phyloP scores from a whole-genome alignment of 345 rosid genomes.

The Eucalyptus tenuipes region DNA sequence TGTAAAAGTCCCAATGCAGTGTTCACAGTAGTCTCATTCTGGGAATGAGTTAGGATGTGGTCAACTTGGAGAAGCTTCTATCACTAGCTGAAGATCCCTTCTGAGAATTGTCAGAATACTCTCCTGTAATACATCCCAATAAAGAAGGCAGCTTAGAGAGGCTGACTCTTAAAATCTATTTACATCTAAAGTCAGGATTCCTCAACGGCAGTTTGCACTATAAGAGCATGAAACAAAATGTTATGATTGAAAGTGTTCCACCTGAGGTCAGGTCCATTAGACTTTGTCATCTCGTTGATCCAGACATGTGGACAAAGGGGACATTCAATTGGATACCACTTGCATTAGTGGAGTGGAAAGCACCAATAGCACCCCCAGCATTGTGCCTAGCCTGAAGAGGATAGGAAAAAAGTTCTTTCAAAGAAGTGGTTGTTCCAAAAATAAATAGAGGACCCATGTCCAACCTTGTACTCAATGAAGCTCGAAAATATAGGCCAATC shows the following conservation, averaged over 20 bases:
- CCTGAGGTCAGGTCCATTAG: neutral
- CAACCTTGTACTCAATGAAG: neutral
- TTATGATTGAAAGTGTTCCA: neutral
- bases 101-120: neutral
- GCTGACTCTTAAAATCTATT: neutral
- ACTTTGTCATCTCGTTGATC: neutral
- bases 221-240: neutral
- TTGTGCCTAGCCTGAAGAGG: neutral
- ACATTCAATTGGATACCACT: neutral
- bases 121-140: neutral
- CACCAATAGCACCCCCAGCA: neutral
- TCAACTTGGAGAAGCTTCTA: neutral
- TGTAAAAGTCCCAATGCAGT: neutral
- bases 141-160: neutral
- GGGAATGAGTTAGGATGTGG: neutral
- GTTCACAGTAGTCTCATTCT: neutral
- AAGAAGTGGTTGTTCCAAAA: neutral
- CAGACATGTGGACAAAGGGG: neutral
- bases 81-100: neutral
- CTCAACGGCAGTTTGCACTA: neutral
- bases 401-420: neutral
- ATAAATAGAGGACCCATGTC: neutral
- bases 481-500: neutral
- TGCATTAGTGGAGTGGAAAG: neutral
- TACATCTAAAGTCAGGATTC: neutral